Base-by-base conservation (phyloP, 345 rosid species). In the Orychophragmus violaceus region DNA sequence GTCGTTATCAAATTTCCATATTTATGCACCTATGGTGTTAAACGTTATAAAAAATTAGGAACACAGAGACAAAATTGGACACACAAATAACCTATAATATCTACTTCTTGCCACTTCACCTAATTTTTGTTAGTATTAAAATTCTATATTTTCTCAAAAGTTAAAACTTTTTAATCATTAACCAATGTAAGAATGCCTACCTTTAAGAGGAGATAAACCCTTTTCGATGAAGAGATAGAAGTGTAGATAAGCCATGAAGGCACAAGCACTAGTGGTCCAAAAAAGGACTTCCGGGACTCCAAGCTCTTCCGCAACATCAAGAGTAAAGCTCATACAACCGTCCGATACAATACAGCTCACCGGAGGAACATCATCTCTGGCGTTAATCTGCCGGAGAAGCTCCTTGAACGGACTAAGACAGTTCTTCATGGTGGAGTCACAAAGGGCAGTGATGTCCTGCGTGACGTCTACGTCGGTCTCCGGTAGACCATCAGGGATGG, bases 221-320 rank as follows among this genome's bases (percentile, higher is more conserved):
- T 50, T 66, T 7, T 67, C 62, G 13, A 74, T 1, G 22, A 74
- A 67, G 51, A n/a, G 62, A 35, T 67, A 42, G 30, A 50, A 67
- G 33, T 74, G 73, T 19, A 60, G 22, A 52, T 51, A 60, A 29
- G 29, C 30, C 77, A 66, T 24, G 51, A 59, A 67, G 14, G 24
- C 62, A 53, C 59, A 74, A 23, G 52, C 73, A 51, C 73, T 67
- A 3, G 66, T 9, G 1, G 77, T 66, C 67, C 72, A 67, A 0
- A 74, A 59, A 8, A 67, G 62, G 48, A 74, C 58, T 16, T 59
- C 73, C 16, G 73, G 77, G 22, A 74, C 25, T 10, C 73, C 68
- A 7, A 74, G 68, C 16, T 74, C 77, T 44, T 74, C 77, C 6
- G 77, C 73, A 14, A 44, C 77, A 4, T 74, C 77, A 23, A 74